Evolutionary conservation across 1,284 basidiomycete species (phyloP).

Genomic region (Melampsora americana): DNA sequence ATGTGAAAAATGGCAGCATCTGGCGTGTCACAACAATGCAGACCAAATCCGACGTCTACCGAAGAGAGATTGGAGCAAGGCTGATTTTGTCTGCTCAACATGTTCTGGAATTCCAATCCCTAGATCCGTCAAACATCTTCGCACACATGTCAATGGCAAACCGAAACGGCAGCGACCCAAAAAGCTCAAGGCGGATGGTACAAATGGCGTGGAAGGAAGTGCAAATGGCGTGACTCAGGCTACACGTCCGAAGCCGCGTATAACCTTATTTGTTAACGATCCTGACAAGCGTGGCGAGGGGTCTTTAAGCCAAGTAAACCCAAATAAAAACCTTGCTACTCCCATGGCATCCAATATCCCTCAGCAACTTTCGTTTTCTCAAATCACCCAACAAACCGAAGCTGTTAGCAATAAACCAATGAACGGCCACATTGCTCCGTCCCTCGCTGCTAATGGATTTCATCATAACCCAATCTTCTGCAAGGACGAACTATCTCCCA

Average conservation of each 20-base stretch:
- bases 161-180: constrained; percentile 31
- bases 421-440: neutral
- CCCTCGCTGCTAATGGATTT: constrained; percentile 2
- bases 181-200: constrained; percentile 15
- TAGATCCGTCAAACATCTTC: constrained; percentile 17
- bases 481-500: neutral
- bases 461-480: neutral
- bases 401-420: neutral
- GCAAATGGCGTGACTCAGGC: neutral
- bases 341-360: neutral
- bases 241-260: constrained; percentile 17
- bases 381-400: neutral
- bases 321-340: constrained; percentile 3
- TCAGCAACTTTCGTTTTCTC: neutral
- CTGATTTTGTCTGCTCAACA: constrained; percentile 34
- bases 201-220: neutral
- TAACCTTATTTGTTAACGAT: constrained; percentile 33
- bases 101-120: constrained; percentile 42
- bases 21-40: constrained; percentile 33
- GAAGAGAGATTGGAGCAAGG: constrained; percentile 23
- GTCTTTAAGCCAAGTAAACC: constrained; percentile 19
- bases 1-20: constrained; percentile 42
- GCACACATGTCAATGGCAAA: constrained; percentile 39
- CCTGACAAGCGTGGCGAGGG: constrained; percentile 17
- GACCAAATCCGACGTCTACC: constrained; percentile 24